These are phyloP conservation scores for Schoenoplectus tabernaemontani DNA, from an alignment of 202 grass and related monocot species.

Conservation along the genomic window DNA sequence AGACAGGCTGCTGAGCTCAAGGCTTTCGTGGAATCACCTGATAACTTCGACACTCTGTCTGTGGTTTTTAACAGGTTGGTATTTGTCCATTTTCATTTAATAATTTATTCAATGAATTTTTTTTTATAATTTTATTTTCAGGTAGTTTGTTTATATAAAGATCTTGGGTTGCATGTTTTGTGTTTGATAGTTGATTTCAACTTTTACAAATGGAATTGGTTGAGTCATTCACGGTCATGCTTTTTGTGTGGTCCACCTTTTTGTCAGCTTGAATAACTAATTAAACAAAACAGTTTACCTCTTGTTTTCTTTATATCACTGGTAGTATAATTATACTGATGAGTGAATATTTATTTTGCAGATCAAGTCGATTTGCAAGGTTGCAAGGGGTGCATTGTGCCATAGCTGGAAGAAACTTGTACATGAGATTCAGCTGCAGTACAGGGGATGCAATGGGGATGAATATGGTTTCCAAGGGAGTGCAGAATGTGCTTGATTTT, in stretches of 20 bases:
- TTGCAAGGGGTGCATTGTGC: constrained; percentile 66
- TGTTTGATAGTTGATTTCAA: background rate
- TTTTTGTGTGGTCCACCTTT: background rate
- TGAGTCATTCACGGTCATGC: constrained; percentile 7
- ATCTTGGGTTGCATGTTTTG: constrained; percentile 25
- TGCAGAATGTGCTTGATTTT: constrained; percentile 85
- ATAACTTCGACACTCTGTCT: constrained; percentile 69
- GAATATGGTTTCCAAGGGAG: constrained; percentile 97
- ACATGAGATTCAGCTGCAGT: constrained; percentile 83
- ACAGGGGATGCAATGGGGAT: constrained; percentile 99
- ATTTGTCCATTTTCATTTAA: background rate
- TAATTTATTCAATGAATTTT: background rate
- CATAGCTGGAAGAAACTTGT: constrained; percentile 78
- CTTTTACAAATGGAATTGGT: constrained; percentile 11
- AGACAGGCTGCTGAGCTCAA: constrained; percentile 65
- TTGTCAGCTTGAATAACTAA: constrained; percentile 16
- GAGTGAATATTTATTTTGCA: constrained; percentile 32
- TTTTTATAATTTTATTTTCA: background rate
- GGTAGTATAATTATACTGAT: background rate
- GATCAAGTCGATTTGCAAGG: constrained; percentile 89
- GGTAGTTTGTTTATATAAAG: background rate
- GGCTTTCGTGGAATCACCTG: constrained; percentile 67
- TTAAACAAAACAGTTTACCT: constrained; percentile 12
- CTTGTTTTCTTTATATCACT: background rate
- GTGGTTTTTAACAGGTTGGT: constrained; percentile 68